These are phyloP conservation scores for Pleurotus tuoliensis DNA, from an alignment of 768 basidiomycete genomes.

Conservation along the genomic window DNA sequence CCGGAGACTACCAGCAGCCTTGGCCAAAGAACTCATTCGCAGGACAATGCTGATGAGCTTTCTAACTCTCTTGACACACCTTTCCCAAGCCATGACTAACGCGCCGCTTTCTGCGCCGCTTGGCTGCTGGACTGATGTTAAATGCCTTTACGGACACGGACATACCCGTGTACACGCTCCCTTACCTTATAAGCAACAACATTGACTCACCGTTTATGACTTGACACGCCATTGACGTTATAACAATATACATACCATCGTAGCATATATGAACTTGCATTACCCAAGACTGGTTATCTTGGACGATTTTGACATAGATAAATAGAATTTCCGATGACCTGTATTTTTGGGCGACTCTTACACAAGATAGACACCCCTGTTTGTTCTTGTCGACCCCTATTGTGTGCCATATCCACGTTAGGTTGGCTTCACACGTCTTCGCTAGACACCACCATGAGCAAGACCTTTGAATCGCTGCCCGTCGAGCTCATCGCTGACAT, in stretches of 20 bases:
- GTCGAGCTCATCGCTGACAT: conserved; percentile 76
- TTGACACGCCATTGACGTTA: too few relatives aligned
- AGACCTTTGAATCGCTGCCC: conserved; percentile 54
- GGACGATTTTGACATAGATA: too few relatives aligned
- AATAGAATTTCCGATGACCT: too few relatives aligned
- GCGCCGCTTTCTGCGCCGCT: too few relatives aligned
- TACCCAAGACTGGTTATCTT: too few relatives aligned
- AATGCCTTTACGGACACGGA: background rate
- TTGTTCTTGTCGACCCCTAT: background rate
- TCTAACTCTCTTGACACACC: background rate
- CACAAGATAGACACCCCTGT: too few relatives aligned
- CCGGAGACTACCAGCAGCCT: conserved; percentile 44
- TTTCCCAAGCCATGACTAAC: background rate
- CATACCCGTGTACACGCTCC: background rate
- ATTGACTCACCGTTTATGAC: too few relatives aligned
- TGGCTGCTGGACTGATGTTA: background rate
- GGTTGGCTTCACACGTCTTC: background rate
- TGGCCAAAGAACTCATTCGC: conserved; percentile 60
- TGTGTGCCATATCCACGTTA: too few relatives aligned
- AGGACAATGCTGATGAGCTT: conserved; percentile 26
- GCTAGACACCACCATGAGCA: background rate
- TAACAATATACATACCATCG: too few relatives aligned
- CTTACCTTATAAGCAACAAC: background rate
- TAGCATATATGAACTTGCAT: too few relatives aligned
- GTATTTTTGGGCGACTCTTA: too few relatives aligned